Base-by-base conservation (phyloP, 441 rosid species). In the Croton laevigatus region DNA sequence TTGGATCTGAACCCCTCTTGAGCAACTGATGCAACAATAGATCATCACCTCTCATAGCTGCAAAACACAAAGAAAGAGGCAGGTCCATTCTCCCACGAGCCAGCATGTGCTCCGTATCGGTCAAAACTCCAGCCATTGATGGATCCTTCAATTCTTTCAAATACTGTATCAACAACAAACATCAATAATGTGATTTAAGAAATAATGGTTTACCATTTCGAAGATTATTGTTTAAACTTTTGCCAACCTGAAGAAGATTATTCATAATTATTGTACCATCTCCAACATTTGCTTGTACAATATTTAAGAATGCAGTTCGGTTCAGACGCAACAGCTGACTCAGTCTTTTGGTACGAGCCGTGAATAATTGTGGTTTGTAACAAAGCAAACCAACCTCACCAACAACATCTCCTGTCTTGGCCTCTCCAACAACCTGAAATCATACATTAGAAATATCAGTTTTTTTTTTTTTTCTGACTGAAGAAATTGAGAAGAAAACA, bases 341-440 rank as follows among this genome's bases (percentile, higher is more conserved):
- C 83, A 90, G 74, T 38, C 92, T 74, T 75, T 89, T 91, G 44
- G 98, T 90, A 53, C 97, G 83, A 73, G 85, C 92, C 6, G 98
- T 91, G 79, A 94, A 94, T 32, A 89, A 66, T 23, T 94, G 97
- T 64, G 97, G 98, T 71, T 88, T 85, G 79, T 87, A 91, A 82
- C 95, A 91, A 9, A 91, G 83, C n/a, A 94, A 81, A 1, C 95
- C 97, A 59, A 89, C 76, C 83, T 91, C 97, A 59, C 98, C 97
- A 44, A 85, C 74, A 52, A 90, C 85, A 72, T 82, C 90, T 63
- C 96, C 98, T n/a, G 83, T 76, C 57, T 76, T 82, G 3, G 87
- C 84, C 81, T 87, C 95, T 32, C 83, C 86, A 73, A 91, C 81
- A 73, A 88, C 84, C 96, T 91, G 82, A 67, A 78, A 73, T 59